Evolutionary conservation across 176 grass and related monocot genomes (phyloP).

Genomic region (Eragrostis curvula): DNA sequence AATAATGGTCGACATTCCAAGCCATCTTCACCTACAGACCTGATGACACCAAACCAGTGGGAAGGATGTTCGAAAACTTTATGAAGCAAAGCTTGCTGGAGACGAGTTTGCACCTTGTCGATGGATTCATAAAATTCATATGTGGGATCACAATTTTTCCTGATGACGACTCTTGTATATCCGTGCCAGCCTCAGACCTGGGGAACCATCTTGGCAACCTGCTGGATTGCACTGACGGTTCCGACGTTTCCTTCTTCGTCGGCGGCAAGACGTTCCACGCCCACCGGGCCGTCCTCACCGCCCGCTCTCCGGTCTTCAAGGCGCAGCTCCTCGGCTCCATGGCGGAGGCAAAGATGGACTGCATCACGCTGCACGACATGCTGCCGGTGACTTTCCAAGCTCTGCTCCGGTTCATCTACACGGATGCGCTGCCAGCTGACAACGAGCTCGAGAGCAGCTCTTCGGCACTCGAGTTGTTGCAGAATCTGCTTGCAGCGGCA

Average conservation of each 20-base stretch:
- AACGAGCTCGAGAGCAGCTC: neutral
- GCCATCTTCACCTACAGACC: too few species aligned
- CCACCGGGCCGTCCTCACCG: slow-evolving; percentile 34
- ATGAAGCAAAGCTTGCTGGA: too few species aligned
- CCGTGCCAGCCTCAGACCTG: too few species aligned
- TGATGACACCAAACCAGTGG: too few species aligned
- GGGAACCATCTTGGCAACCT: too few species aligned
- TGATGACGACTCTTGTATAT: too few species aligned
- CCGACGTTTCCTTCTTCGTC: slow-evolving; percentile 18
- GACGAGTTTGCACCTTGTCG: too few species aligned
- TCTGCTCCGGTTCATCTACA: slow-evolving; percentile 53
- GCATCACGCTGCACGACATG: slow-evolving; percentile 16
- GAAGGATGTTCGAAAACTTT: too few species aligned
- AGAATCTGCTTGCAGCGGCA: slow-evolving; percentile 19
- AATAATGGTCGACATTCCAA: too few species aligned
- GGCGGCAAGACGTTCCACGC: slow-evolving; percentile 41
- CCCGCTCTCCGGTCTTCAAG: slow-evolving; percentile 44
- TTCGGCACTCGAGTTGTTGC: neutral
- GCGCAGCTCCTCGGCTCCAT: slow-evolving; percentile 38
- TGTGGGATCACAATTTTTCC: too few species aligned
- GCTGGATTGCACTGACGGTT: too few species aligned
- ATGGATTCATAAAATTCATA: too few species aligned
- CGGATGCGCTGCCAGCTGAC: neutral
- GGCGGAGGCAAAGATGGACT: neutral
- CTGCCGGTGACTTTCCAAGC: neutral